These are phyloP conservation scores for Geoglossum glabrum DNA, from an alignment of 495 filamentous ascomycete genomes.

Conservation along the genomic window DNA sequence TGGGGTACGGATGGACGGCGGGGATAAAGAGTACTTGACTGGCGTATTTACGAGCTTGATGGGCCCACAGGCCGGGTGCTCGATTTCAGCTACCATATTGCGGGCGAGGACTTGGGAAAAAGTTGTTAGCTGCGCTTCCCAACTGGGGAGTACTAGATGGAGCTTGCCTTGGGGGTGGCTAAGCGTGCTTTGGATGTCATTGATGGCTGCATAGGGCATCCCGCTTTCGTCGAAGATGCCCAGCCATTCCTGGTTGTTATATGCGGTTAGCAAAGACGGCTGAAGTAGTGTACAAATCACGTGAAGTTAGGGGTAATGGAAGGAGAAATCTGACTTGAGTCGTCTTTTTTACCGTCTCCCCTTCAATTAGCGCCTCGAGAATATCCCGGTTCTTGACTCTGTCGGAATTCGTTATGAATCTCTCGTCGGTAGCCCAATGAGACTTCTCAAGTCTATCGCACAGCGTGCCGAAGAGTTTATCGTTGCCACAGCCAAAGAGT, in stretches of 20 bases:
- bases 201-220: conserved; percentile 88
- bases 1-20: conserved; percentile 52
- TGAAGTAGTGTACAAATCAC: too few relatives aligned
- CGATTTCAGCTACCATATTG: conserved; percentile 70
- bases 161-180: conserved; percentile 57
- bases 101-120: conserved; percentile 42
- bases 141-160: not conserved
- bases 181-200: conserved; percentile 70
- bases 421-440: conserved; percentile 57
- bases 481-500: conserved; percentile 84
- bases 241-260: conserved; percentile 48
- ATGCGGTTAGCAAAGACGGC: not conserved
- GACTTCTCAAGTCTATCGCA: conserved; percentile 58
- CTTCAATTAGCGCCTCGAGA: conserved; percentile 60
- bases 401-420: conserved; percentile 60
- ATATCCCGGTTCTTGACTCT: conserved; percentile 59
- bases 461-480: conserved; percentile 70
- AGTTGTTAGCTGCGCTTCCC: not conserved
- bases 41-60: conserved; percentile 90
- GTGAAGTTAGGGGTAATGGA: not conserved
- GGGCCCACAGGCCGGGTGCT: conserved; percentile 63
- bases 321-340: conserved; percentile 22
- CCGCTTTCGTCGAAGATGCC: conserved; percentile 72
- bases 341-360: conserved; percentile 52
- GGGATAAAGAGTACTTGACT: conserved; percentile 76